These are phyloP conservation scores for Pittosporum tobira DNA, from an alignment of 129 eudicot species.

Conservation along the genomic window DNA sequence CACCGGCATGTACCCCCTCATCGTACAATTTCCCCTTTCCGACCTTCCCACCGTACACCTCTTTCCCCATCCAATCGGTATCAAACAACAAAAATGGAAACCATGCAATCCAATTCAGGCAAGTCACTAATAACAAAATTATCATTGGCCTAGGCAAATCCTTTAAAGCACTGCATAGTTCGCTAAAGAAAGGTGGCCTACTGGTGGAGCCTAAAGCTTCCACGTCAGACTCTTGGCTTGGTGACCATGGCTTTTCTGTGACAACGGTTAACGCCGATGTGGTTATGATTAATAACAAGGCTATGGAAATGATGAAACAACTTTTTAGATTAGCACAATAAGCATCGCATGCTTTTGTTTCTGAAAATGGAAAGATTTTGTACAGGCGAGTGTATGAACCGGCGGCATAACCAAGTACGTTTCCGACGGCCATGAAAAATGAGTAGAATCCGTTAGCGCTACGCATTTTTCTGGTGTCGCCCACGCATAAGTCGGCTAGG, in stretches of 20 bases:
- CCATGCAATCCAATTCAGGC: conserved; percentile 61
- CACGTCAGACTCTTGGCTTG: no score
- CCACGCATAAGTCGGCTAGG: conserved; percentile 40
- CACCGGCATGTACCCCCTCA: conserved; percentile 51
- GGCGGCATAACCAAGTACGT: conserved; percentile 57
- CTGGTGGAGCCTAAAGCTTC: neutral
- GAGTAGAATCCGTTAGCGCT: conserved; percentile 45
- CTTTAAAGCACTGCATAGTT: conserved; percentile 31
- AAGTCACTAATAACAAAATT: conserved; percentile 44
- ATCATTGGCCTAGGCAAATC: conserved; percentile 38
- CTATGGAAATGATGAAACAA: conserved; percentile 44
- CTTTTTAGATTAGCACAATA: conserved; percentile 68
- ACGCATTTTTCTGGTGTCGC: conserved; percentile 17
- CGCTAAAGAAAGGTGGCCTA: conserved; percentile 4
- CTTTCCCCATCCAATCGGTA: conserved; percentile 90
- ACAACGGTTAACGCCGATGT: conserved; percentile 20
- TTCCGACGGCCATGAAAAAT: conserved; percentile 70
- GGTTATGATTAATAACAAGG: conserved; percentile 19
- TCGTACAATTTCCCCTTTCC: conserved; percentile 28
- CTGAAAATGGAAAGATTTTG: conserved; percentile 37
- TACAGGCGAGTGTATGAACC: conserved; percentile 28
- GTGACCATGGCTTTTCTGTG: conserved; percentile 8
- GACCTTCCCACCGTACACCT: conserved; percentile 62
- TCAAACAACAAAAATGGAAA: conserved; percentile 57
- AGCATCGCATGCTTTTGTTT: conserved; percentile 48